Percentiles rank a stretch among this genome's conserved stretches.
phyloP scores from a whole-genome alignment of 2,329 filamentous ascomycete species.

The Colletotrichum sidae region DNA sequence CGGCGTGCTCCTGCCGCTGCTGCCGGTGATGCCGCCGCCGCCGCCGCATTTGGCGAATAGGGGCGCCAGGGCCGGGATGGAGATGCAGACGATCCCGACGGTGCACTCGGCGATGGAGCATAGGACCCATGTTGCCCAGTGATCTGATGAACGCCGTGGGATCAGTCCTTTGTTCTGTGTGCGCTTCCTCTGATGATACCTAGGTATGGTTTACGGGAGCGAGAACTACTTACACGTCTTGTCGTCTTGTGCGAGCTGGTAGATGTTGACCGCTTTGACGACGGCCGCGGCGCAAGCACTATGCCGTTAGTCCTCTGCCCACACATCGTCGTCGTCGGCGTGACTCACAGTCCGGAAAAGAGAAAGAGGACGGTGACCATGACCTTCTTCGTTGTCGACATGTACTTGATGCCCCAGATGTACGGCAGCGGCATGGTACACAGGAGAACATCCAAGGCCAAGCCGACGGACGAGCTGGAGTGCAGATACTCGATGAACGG shows the following conservation, averaged over 20 bases:
- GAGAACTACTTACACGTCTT: slow-evolving; percentile 43
- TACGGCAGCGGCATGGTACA: slow-evolving; percentile 44
- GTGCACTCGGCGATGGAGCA: slow-evolving; percentile 48
- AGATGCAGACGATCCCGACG: slow-evolving; percentile 49
- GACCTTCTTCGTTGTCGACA: slow-evolving; percentile 42
- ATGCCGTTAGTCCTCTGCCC: not conserved
- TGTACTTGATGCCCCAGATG: slow-evolving; percentile 43
- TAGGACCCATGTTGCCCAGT: slow-evolving; percentile 44
- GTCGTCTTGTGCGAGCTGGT: slow-evolving; percentile 41
- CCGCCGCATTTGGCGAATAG: slow-evolving; percentile 36
- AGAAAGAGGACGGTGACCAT: slow-evolving; percentile 45
- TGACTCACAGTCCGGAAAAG: slow-evolving; percentile 45
- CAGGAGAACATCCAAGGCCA: slow-evolving; percentile 45
- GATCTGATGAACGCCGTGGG: slow-evolving; percentile 37
- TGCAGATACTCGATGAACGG: slow-evolving; percentile 43
- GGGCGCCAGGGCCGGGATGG: slow-evolving; percentile 46
- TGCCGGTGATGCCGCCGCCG: not conserved
- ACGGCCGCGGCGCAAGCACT: slow-evolving; percentile 44
- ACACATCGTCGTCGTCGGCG: not conserved
- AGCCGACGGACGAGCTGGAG: slow-evolving; percentile 44
- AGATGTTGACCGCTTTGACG: slow-evolving; percentile 42
- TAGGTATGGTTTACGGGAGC: too few relatives aligned
- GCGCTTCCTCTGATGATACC: too few relatives aligned
- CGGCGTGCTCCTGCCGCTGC: slow-evolving; percentile 2
- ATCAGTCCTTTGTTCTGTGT: not conserved